These are phyloP conservation scores for Paecilomyces dactylethromorphus DNA, from an alignment of 2,329 filamentous ascomycete genomes.

Conservation along the genomic window DNA sequence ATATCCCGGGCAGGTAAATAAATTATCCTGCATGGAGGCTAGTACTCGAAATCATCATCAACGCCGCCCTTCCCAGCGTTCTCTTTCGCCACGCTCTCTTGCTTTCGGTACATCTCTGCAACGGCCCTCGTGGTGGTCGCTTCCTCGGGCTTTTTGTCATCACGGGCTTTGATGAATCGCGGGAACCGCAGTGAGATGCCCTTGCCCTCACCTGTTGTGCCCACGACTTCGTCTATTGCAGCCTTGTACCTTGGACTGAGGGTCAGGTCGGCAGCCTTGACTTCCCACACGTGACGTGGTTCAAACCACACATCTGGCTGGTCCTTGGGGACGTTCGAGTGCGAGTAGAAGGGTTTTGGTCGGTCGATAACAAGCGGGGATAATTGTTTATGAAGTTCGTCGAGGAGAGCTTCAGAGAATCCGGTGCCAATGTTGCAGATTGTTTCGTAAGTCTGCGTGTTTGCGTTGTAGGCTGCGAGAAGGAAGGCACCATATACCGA, in stretches of 20 bases:
- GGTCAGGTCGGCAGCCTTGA: conserved; percentile 92
- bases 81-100: conserved; percentile 81
- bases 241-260: conserved; percentile 89
- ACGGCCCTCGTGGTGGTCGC: conserved; percentile 80
- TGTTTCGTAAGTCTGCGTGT: conserved; percentile 78
- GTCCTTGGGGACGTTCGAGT: conserved; percentile 77
- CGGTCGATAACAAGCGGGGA: conserved; percentile 75
- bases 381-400: conserved; percentile 72
- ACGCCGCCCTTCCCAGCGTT: conserved; percentile 81
- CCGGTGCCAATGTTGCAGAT: conserved; percentile 98
- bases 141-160: conserved; percentile 93
- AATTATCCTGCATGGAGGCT: background rate
- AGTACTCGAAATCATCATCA: conserved; percentile 99
- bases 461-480: conserved; percentile 83
- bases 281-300: conserved; percentile 90
- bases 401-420: conserved; percentile 90
- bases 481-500: conserved; percentile 94
- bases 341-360: conserved; percentile 89
- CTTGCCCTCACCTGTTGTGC: conserved; percentile 59
- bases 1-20: too few relatives aligned
- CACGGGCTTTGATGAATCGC: conserved; percentile 80
- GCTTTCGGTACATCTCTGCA: conserved; percentile 93
- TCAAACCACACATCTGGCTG: conserved; percentile 99
- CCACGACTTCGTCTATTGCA: conserved; percentile 74
- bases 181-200: conserved; percentile 90